Base-by-base conservation (phyloP, 805 yeast species). In the Metschnikowia amazonensis region DNA sequence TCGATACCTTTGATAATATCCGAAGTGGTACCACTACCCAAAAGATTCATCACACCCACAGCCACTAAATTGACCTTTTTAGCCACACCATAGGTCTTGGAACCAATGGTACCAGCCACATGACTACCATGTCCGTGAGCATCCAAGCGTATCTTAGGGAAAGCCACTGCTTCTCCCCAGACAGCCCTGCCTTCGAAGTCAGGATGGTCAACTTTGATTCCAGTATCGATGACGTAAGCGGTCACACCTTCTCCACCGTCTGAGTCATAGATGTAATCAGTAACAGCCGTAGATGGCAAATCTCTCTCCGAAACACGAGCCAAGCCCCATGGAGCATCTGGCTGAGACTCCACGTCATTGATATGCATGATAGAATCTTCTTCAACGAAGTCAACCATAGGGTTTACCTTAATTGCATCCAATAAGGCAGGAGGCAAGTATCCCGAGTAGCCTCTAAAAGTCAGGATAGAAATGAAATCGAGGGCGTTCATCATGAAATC, bases 111-210 rank as follows among this genome's bases (percentile, higher is more conserved):
- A 68, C 96, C 97, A n/a, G 97, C 96, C 71, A 95, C 88, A 62
- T 89, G 97, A 37, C 96, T 88, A 60, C 97, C 97, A 67, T 89
- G 97, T 42, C 97, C 97, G 59, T 87, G 86, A 43, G 89, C 94
- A 64, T 90, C 96, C 36, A 74, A 59, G 55, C 83, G 89, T 44
- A 58, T 82, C 84, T 43, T 66, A 57, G 55, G 95, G 95, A 54
- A 87, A 74, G 47, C 56, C 44, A 51, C 43, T 3, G 95, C 87
- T 42, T 82, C 76, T 56, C 96, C 96, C 95, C 95, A 87, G 32
- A 63, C 63, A 36, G 96, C 95, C 70, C 97, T 81, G 20, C 90
- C 90, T 9, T 71, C 84, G 59, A 89, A 89, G 60, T 89, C 94
- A 29, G 72, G 75, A 64, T 89, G 97, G 14, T 76, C 69, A 42